These are phyloP conservation scores for Podospora sp. DNA, from an alignment of 495 filamentous ascomycete species.

Conservation along the genomic window DNA sequence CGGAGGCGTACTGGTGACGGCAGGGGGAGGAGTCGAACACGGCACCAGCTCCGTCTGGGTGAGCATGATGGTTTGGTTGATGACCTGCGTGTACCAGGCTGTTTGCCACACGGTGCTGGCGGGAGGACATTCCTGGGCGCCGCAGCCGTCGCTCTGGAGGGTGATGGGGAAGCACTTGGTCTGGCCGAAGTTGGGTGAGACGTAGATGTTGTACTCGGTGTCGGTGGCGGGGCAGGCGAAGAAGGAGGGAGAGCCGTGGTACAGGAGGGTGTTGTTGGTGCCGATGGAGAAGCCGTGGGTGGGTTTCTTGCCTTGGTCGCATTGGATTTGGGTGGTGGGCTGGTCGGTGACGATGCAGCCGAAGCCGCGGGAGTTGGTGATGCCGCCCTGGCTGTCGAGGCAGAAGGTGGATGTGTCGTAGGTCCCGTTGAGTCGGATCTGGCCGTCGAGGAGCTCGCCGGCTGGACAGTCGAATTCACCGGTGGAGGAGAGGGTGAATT, in stretches of 20 bases:
- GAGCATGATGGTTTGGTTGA: too few species aligned
- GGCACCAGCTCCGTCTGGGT: too few species aligned
- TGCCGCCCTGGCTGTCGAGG: neutral
- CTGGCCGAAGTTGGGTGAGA: conserved; percentile 13
- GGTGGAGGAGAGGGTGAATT: conserved; percentile 11
- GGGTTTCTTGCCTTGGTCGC: conserved; percentile 10
- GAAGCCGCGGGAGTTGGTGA: neutral
- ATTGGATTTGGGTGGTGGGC: conserved; percentile 13
- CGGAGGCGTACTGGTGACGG: too few species aligned
- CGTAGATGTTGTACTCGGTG: conserved; percentile 18
- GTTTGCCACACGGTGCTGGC: too few species aligned
- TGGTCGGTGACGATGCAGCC: conserved; percentile 13
- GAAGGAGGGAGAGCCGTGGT: conserved; percentile 1
- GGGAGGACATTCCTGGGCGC: neutral
- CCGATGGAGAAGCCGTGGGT: conserved; percentile 5
- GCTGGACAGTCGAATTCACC: neutral
- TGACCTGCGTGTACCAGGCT: too few species aligned
- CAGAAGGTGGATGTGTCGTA: neutral
- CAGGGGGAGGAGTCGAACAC: too few species aligned
- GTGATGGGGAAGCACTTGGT: conserved; percentile 15
- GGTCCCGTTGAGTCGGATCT: conserved; percentile 13
- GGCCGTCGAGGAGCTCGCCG: conserved; percentile 10
- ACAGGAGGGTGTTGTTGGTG: neutral
- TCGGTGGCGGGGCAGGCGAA: conserved; percentile 16
- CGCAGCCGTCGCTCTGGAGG: conserved; percentile 6